These are phyloP conservation scores for Phytophthora citrophthora DNA, from an alignment of 352 stramenopile genomes.

Conservation along the genomic window DNA sequence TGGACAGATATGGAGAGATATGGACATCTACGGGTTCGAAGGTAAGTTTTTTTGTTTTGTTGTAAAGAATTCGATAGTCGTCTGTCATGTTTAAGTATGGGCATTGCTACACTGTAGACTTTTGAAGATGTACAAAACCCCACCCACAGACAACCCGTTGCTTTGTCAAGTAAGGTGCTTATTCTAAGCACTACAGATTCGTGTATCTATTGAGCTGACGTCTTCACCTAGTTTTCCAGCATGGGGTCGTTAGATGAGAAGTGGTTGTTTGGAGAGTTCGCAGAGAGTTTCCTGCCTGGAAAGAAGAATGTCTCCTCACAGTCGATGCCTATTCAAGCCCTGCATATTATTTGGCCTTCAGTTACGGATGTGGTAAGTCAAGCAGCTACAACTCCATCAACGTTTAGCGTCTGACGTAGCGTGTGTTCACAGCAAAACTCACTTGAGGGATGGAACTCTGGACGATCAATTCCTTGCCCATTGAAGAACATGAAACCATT, in stretches of 20 bases:
- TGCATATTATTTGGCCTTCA: slow-evolving; percentile 85
- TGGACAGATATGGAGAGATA: slow-evolving; percentile 84
- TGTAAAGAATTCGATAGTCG: neutral
- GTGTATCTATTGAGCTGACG: too few relatives aligned
- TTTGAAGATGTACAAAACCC: slow-evolving; percentile 54
- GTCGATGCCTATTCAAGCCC: slow-evolving; percentile 49
- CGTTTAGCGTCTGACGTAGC: slow-evolving; percentile 1
- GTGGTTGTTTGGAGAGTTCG: slow-evolving; percentile 84
- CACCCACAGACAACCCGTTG: slow-evolving; percentile 62
- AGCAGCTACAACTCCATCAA: neutral
- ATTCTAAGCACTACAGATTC: too few relatives aligned
- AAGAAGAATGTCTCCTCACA: slow-evolving; percentile 39
- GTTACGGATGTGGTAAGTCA: slow-evolving; percentile 75
- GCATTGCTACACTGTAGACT: slow-evolving; percentile 35
- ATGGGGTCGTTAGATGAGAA: slow-evolving; percentile 83
- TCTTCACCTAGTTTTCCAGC: slow-evolving; percentile 69
- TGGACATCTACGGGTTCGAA: slow-evolving; percentile 74
- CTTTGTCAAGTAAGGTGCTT: slow-evolving; percentile 59
- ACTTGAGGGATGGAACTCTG: slow-evolving; percentile 78
- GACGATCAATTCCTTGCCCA: slow-evolving; percentile 72
- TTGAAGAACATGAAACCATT: slow-evolving; percentile 90
- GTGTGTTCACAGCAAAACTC: slow-evolving; percentile 62
- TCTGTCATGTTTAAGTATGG: slow-evolving; percentile 3
- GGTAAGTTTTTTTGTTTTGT: slow-evolving; percentile 30
- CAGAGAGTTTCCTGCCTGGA: slow-evolving; percentile 60